phyloP scores from a whole-genome alignment of 2,329 filamentous ascomycete species.

The Cordyceps javanica region DNA sequence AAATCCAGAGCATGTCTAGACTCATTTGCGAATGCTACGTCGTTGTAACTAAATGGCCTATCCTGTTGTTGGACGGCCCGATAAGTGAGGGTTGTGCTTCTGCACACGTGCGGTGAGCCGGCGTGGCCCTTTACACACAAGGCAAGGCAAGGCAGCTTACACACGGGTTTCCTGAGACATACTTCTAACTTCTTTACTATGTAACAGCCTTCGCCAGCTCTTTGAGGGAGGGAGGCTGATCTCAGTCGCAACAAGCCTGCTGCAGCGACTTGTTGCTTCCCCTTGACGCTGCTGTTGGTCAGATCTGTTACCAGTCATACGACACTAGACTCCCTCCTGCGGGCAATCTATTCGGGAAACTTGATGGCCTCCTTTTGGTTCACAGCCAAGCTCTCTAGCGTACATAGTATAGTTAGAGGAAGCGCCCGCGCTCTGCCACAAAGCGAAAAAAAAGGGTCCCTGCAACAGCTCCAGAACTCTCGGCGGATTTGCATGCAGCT shows the following conservation, averaged over 20 bases:
- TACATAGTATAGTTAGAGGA: background rate
- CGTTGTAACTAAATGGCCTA: conserved; percentile 5
- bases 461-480: background rate
- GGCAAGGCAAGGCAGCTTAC: too few relatives aligned
- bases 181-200: background rate
- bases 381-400: background rate
- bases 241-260: background rate
- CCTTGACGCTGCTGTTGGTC: background rate
- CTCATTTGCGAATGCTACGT: conserved; percentile 10
- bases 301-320: background rate
- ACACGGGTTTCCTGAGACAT: background rate
- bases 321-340: too few relatives aligned
- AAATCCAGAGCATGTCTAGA: background rate
- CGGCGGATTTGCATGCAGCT: background rate
- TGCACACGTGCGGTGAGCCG: background rate
- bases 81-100: background rate
- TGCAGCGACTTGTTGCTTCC: background rate
- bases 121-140: conserved; percentile 1
- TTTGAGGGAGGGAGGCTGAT: background rate
- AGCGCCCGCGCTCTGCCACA: conserved; percentile 5
- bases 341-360: background rate
- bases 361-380: background rate
- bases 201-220: too few relatives aligned
- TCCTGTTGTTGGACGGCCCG: conserved; percentile 9
- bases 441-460: background rate